Evolutionary conservation across 108 stramenopile genomes (phyloP).

Genomic region (Licmophora abbreviata): DNA sequence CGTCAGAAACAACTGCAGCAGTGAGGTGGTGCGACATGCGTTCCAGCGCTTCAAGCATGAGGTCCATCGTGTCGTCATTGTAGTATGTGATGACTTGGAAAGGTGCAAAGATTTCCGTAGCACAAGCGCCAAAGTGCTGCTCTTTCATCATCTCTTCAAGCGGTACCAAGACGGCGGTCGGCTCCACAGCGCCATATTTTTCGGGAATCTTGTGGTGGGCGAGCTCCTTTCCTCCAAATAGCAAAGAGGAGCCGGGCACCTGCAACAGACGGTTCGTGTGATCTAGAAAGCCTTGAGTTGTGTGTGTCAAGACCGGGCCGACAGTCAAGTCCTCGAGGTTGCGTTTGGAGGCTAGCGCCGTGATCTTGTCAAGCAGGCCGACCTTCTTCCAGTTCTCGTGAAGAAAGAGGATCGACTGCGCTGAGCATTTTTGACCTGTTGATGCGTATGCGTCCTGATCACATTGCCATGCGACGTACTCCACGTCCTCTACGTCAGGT

Average conservation of each 20-base stretch:
- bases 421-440: slow-evolving; percentile 97
- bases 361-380: slow-evolving; percentile 80
- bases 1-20: slow-evolving; percentile 95
- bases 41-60: slow-evolving; percentile 86
- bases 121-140: slow-evolving; percentile 71
- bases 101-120: slow-evolving; percentile 93
- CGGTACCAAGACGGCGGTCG: slow-evolving; percentile 95
- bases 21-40: slow-evolving; percentile 94
- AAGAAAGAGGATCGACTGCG: slow-evolving; percentile 92
- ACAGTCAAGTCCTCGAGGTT: slow-evolving; percentile 82
- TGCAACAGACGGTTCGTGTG: slow-evolving; percentile 65
- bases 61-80: slow-evolving; percentile 62
- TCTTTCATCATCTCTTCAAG: slow-evolving; percentile 67
- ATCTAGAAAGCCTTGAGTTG: slow-evolving; percentile 74
- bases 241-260: slow-evolving; percentile 73
- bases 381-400: slow-evolving; percentile 88
- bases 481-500: slow-evolving; percentile 85
- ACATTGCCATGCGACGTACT: slow-evolving; percentile 96
- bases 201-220: slow-evolving; percentile 79
- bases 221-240: slow-evolving; percentile 91
- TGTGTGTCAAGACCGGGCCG: slow-evolving; percentile 91
- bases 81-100: slow-evolving; percentile 93
- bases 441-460: slow-evolving; percentile 98
- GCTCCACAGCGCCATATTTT: slow-evolving; percentile 92
- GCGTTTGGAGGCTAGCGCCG: slow-evolving; percentile 66